These are phyloP conservation scores for Conringia planisiliqua DNA, from an alignment of 345 rosid genomes.

Conservation along the genomic window DNA sequence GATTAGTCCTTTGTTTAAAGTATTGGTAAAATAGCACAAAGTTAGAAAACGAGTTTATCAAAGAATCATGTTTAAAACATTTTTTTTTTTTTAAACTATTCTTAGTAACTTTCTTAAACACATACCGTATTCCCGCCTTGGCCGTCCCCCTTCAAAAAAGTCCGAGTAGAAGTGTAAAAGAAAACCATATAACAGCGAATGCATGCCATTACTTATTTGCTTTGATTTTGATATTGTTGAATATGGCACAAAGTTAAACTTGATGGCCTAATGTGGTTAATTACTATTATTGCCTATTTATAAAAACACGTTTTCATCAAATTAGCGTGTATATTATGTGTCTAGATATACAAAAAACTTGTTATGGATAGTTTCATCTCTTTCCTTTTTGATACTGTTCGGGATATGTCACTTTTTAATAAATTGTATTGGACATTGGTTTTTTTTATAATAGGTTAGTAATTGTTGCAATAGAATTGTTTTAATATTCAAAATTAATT, in stretches of 20 bases:
- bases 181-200: neutral
- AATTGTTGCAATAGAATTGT: neutral
- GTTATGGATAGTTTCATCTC: neutral
- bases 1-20: neutral
- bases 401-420: neutral
- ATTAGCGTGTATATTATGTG: neutral
- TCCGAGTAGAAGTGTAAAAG: neutral
- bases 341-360: neutral
- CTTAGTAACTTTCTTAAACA: neutral
- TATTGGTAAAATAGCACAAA: neutral
- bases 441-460: neutral
- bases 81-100: too few species aligned
- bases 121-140: neutral
- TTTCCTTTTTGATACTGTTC: neutral
- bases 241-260: neutral
- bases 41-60: neutral
- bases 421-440: neutral
- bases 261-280: neutral
- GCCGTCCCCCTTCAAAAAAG: neutral
- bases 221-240: neutral
- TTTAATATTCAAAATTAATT: neutral
- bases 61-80: neutral
- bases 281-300: neutral
- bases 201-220: neutral
- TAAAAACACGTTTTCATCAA: neutral